Base-by-base conservation (phyloP, 495 filamentous ascomycete genomes). In the Hypomontagnella submonticulosa region DNA sequence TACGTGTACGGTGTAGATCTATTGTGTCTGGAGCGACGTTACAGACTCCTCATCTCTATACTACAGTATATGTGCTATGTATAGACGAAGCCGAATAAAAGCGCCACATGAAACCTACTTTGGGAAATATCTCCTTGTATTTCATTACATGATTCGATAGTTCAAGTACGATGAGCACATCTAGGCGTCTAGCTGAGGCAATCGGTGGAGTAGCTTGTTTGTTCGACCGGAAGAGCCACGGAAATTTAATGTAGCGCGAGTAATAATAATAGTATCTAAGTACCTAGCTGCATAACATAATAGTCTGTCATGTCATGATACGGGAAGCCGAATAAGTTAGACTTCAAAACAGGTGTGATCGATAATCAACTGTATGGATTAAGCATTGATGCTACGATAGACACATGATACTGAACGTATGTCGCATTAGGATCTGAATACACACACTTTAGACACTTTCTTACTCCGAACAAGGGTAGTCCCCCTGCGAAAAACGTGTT, bases 351-450 rank as follows among this genome's bases (percentile, higher is more conserved):
- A 38, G 9, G 36, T 11, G 36, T 13, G n/a, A 38, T 2, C 10
- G 36, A 13, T 38, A 13, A 27, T 27, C 23, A 6, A 3, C n/a
- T 38, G 11, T 12, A 23, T 40, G 15, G 23, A 18, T 43, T 33
- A 41, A 50, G 36, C n/a, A 63, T 50, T n/a, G 33, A 63, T 43
- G 37, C 36, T 50, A 63, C 33, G 16, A 27, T 33, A 40, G 18
- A 57, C 50, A 56, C 38, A 51, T 46, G 47, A 61, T 56, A 20
- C 30, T 46, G n/a, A 27, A 37, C 16, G 12, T 32, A 38, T 33
- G 42, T 67, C 18, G 42, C 57, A 51, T 57, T 67, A 54, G 54
- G 61, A 65, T 65, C 55, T 55, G 16, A 47, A 34, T 54, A 27
- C 38, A 49, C 42, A 27, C 38, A 19, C 47, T 30, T 41, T 38